Base-by-base conservation (phyloP, 2,329 filamentous ascomycete genomes). In the Chaetomiaceae sp. region DNA sequence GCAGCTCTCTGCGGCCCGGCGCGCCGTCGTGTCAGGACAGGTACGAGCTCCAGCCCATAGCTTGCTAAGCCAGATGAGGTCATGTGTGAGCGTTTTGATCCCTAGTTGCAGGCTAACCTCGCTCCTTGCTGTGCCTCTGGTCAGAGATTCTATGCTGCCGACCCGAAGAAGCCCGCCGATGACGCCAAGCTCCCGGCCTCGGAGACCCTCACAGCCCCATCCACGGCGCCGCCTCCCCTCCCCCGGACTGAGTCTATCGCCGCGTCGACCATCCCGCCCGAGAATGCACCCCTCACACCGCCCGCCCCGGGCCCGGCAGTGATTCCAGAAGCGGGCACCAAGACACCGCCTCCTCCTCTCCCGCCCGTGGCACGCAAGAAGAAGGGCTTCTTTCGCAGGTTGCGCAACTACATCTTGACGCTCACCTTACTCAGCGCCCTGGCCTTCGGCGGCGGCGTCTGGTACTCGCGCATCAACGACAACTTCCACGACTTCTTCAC, bases 401-500 rank as follows among this genome's bases (percentile, higher is more conserved):
- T 95, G 63, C 78, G 87, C 59, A 84, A 84, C 63, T 84, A 89
- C 62, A 69, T 96, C 48, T 69, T 90, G 55, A 86, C 86, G 45
- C 68, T 96, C 39, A 70, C 90, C 52, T 68, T 95, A 36, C 77
- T 96, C 22, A 82, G 86, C 20, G 80, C 81, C 6, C 68, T 94
- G 36, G 83, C 85, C 32, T 98, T 95, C 60, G 86, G 79, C 46
- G 89, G 89, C 55, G 89, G 91, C 56, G 83, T 96, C 45, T 95
- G 86, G 75, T 93, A 95, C 68, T 91, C 93, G 45, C 81, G 95
- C 55, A 78, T 93, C 67, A 95, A 85, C 62, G 93, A 98, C 73
- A 95, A 88, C 70, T 98, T 97, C 78, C 91, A 98, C 70, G 93
- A 98, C 68, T 63, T 96, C 74, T 98, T 98, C 71, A 97, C 90